Conservation (phyloP, 179 eudicot genomes). For the Dionaea muscipula region DNA sequence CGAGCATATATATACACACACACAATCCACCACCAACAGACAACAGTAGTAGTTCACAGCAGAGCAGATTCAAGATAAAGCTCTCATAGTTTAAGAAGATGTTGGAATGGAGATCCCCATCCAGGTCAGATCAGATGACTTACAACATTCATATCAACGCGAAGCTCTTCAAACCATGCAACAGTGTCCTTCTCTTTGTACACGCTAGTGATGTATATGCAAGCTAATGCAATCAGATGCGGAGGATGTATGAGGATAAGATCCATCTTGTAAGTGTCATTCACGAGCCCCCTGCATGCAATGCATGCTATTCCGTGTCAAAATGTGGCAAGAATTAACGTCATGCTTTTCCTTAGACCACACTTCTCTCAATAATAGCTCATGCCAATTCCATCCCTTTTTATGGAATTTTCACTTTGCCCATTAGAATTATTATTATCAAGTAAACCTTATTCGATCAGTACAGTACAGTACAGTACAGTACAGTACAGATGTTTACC, state of each 20-base stretch:
- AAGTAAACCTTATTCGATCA: not conserved
- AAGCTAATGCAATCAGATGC: constrained; percentile 79
- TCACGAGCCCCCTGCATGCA: constrained; percentile 69
- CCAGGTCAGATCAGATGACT: constrained; percentile 15
- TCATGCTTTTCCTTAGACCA: not conserved
- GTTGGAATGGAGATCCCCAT: too few relatives aligned
- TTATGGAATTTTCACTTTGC: not conserved
- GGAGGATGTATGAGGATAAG: constrained; percentile 85
- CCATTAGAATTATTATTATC: too few relatives aligned
- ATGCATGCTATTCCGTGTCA: constrained; percentile 2
- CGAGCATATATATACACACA: too few relatives aligned
- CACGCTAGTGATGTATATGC: constrained; percentile 88
- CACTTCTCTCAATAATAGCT: not conserved
- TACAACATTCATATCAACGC: constrained; percentile 94
- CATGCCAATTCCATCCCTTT: not conserved
- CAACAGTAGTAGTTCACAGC: too few relatives aligned
- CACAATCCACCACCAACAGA: too few relatives aligned
- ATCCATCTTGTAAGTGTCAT: constrained; percentile 96
- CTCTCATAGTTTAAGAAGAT: too few relatives aligned
- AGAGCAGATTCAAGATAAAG: too few relatives aligned
- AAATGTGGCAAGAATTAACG: not conserved
- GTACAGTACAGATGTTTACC: constrained; percentile 38
- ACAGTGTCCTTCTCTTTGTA: constrained; percentile 76
- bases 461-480: too few relatives aligned
- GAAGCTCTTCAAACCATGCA: constrained; percentile 98